phyloP scores from a whole-genome alignment of 441 rosid species.

The Erodium moschatum region DNA sequence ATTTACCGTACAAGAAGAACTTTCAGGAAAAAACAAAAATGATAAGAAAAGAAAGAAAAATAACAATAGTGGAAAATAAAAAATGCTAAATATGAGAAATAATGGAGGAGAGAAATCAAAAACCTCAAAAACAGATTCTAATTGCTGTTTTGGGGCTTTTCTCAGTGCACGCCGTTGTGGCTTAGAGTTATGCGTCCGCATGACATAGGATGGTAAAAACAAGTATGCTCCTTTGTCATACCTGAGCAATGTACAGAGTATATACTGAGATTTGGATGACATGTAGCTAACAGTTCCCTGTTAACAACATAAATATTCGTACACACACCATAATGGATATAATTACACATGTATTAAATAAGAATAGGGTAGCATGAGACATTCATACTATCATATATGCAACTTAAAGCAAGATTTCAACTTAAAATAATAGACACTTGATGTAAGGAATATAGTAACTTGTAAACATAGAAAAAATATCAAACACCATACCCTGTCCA shows the following conservation, averaged over 20 bases:
- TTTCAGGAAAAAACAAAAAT: neutral
- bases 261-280: slow-evolving; percentile 1
- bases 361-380: neutral
- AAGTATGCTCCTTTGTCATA: slow-evolving; percentile 78
- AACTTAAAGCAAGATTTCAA: no score
- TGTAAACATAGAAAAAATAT: slow-evolving; percentile 8
- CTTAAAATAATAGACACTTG: neutral
- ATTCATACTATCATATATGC: neutral
- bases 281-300: neutral
- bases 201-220: slow-evolving; percentile 71
- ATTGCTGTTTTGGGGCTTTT: slow-evolving; percentile 54
- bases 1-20: slow-evolving; percentile 19
- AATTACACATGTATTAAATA: neutral
- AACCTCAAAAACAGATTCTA: slow-evolving; percentile 77
- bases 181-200: slow-evolving; percentile 91
- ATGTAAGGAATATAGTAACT: neutral
- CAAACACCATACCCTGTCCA: slow-evolving; percentile 71
- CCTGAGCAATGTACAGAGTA: slow-evolving; percentile 30
- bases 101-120: slow-evolving; percentile 20
- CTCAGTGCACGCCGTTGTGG: slow-evolving; percentile 55
- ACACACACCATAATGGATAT: neutral
- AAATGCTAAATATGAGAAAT: neutral
- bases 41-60: slow-evolving; percentile 9
- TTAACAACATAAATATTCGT: neutral
- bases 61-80: neutral